phyloP scores from a whole-genome alignment of 306 rosid genomes.

The Vigna hirtella region DNA sequence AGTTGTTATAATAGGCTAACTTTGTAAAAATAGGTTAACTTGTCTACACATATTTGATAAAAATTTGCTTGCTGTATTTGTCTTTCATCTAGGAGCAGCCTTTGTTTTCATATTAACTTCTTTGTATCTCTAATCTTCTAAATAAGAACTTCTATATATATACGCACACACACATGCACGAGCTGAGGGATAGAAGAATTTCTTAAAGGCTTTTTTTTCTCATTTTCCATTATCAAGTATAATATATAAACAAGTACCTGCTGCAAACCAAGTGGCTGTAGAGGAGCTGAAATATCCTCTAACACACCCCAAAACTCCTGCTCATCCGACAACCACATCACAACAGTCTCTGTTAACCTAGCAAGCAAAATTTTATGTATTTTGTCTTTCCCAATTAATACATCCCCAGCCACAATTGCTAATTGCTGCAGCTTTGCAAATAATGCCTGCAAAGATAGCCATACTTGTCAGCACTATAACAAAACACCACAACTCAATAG shows the following conservation, averaged over 20 bases:
- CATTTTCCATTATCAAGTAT: too few species aligned
- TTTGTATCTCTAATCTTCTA: too few species aligned
- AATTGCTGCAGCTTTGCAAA: slow-evolving; percentile 91
- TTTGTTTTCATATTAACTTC: too few species aligned
- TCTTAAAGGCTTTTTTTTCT: too few species aligned
- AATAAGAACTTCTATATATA: too few species aligned
- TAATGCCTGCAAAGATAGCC: slow-evolving; percentile 72
- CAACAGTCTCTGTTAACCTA: slow-evolving; percentile 93
- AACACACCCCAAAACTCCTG: slow-evolving; percentile 96
- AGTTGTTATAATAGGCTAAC: too few species aligned
- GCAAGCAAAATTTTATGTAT: slow-evolving; percentile 96
- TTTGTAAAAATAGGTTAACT: too few species aligned
- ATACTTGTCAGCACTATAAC: slow-evolving; percentile 37
- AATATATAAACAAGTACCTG: slow-evolving; percentile 64
- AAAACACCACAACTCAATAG: slow-evolving; percentile 21
- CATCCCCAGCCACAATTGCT: slow-evolving; percentile 96
- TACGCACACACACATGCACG: too few species aligned
- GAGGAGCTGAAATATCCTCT: slow-evolving; percentile 75
- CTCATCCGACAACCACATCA: slow-evolving; percentile 95
- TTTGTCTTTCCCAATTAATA: slow-evolving; percentile 85
- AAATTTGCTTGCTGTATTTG: too few species aligned
- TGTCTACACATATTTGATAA: too few species aligned
- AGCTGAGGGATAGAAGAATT: too few species aligned
- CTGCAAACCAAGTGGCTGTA: slow-evolving; percentile 82
- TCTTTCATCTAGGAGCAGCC: too few species aligned